phyloP scores from a whole-genome alignment of 2,329 filamentous ascomycete species.

The Hypoxylon sp. region DNA sequence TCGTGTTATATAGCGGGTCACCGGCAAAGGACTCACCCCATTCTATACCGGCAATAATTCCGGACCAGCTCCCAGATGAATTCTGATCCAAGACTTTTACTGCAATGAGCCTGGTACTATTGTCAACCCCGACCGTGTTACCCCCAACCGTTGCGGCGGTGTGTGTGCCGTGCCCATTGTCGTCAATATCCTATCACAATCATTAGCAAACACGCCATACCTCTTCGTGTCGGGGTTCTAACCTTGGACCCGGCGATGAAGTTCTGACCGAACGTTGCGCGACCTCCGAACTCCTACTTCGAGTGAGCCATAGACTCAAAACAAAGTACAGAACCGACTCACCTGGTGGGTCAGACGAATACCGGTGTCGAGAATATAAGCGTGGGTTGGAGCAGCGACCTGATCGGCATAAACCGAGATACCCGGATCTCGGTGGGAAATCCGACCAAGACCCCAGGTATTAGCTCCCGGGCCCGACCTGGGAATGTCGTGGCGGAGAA shows the following conservation, averaged over 20 bases:
- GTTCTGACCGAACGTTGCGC: slow-evolving; percentile 50
- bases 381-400: slow-evolving; percentile 36
- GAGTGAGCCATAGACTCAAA: slow-evolving; percentile 18
- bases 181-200: slow-evolving; percentile 44
- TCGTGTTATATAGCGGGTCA: background rate
- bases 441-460: slow-evolving; percentile 50
- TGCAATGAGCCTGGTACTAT: slow-evolving; percentile 49
- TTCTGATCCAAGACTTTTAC: slow-evolving; percentile 49
- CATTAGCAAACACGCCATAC: slow-evolving; percentile 7
- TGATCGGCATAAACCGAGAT: slow-evolving; percentile 40
- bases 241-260: slow-evolving; percentile 47
- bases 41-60: slow-evolving; percentile 48
- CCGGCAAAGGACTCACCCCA: slow-evolving; percentile 47
- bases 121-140: slow-evolving; percentile 50
- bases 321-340: background rate
- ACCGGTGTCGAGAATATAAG: slow-evolving; percentile 52
- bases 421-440: slow-evolving; percentile 49
- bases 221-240: background rate
- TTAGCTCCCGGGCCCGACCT: slow-evolving; percentile 30
- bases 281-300: slow-evolving; percentile 48
- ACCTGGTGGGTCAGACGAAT: slow-evolving; percentile 50
- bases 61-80: slow-evolving; percentile 42
- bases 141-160: slow-evolving; percentile 50
- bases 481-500: slow-evolving; percentile 8
- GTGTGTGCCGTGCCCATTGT: slow-evolving; percentile 52